Evolutionary conservation across 2,329 filamentous ascomycete species (phyloP).

Genomic region (Cordyceps cicadae): DNA sequence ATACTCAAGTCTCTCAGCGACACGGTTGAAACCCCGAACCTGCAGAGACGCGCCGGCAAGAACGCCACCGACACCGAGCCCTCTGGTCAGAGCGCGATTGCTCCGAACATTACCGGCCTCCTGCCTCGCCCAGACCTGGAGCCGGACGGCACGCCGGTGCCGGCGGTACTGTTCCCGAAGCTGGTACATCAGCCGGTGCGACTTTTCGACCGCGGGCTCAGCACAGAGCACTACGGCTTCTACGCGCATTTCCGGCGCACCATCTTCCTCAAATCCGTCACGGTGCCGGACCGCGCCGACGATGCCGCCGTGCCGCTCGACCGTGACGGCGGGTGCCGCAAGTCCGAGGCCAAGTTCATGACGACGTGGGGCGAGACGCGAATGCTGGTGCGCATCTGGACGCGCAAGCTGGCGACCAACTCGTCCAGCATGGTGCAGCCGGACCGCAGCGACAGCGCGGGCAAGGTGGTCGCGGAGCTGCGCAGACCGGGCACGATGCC

Average conservation of each 20-base stretch:
- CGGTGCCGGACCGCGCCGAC: conserved; percentile 36
- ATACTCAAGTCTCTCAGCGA: conserved; percentile 46
- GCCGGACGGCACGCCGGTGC: conserved; percentile 61
- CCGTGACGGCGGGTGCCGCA: conserved; percentile 44
- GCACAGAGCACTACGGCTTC: conserved; percentile 85
- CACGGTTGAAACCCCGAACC: conserved; percentile 20
- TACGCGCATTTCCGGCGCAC: conserved; percentile 86
- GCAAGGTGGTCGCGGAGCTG: conserved; percentile 18
- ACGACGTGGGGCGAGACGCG: conserved; percentile 54
- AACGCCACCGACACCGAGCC: no score
- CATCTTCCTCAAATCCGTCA: conserved; percentile 64
- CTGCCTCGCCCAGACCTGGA: conserved; percentile 58
- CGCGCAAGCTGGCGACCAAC: conserved; percentile 36
- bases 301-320: conserved; percentile 39
- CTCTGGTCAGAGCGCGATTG: no score
- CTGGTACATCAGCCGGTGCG: conserved; percentile 70
- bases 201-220: conserved; percentile 73
- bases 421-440: conserved; percentile 31
- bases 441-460: conserved; percentile 19
- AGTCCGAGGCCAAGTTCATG: conserved; percentile 45
- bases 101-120: conserved; percentile 24
- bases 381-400: conserved; percentile 60
- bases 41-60: conserved; percentile 18
- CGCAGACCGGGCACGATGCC: conserved; percentile 51
- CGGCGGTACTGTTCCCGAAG: conserved; percentile 63